Percentiles rank a stretch among this genome's conserved stretches.
These are phyloP conservation scores for Neofusicoccum cordaticola DNA, from an alignment of 2,329 filamentous ascomycete genomes.

Conservation along the genomic window DNA sequence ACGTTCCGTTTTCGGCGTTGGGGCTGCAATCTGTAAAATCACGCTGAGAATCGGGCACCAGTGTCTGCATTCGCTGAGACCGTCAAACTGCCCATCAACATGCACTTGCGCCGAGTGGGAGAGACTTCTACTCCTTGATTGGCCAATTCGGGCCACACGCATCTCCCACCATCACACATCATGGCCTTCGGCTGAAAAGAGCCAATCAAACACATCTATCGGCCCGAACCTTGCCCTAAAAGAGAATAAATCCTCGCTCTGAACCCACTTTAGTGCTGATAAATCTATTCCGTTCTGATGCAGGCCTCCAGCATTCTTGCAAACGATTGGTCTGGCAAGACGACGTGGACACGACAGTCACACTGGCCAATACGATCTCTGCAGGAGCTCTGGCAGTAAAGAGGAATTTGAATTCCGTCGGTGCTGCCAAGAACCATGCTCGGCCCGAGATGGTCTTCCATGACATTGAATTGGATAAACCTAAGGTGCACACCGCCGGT, in stretches of 20 bases:
- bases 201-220: not conserved
- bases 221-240: not conserved
- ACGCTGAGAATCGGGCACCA: no score
- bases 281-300: no score
- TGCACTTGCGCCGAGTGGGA: no score
- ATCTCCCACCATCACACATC: not conserved
- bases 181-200: not conserved
- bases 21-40: not conserved
- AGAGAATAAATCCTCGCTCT: no score
- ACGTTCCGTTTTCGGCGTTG: not conserved
- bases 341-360: no score
- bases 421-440: not conserved
- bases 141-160: not conserved
- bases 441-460: not conserved
- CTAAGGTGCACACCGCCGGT: no score
- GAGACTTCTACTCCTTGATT: not conserved
- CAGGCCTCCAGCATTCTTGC: no score
- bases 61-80: not conserved
- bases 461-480: not conserved
- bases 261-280: no score
- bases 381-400: not conserved
- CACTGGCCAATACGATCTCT: no score
- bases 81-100: not conserved
- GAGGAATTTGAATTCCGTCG: not conserved
- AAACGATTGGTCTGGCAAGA: no score